A percentile compares a stretch with the other conserved stretches of the same genome.
Conservation (phyloP, 768 basidiomycete genomes). For the Auriculariales sp. region DNA sequence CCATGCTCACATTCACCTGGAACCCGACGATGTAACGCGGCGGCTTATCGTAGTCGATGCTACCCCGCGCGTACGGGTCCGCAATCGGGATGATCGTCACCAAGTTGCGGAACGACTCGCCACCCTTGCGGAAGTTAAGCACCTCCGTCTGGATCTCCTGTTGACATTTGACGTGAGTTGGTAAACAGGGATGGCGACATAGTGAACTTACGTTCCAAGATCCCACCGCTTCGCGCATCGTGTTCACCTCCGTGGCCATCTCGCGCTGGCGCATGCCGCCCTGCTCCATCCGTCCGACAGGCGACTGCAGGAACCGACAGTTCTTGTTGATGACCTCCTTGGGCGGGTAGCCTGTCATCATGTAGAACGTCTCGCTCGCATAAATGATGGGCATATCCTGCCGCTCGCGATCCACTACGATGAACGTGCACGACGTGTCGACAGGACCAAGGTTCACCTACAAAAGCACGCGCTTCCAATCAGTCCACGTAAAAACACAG, state of each 20-base stretch:
- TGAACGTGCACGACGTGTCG: constrained; percentile 84
- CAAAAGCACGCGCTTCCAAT: no score
- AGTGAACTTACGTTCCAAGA: no score
- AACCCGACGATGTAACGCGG: constrained; percentile 95
- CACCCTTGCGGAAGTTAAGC: constrained; percentile 79
- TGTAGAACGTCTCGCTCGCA: constrained; percentile 71
- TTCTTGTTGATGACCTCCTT: constrained; percentile 75
- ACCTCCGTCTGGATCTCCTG: constrained; percentile 32
- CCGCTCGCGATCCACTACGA: constrained; percentile 72
- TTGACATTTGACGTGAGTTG: constrained; percentile 24
- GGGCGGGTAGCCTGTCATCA: constrained; percentile 60
- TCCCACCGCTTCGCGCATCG: no score
- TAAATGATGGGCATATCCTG: constrained; percentile 84
- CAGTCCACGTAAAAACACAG: no score
- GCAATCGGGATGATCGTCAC: constrained; percentile 80
- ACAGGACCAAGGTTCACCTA: constrained; percentile 75
- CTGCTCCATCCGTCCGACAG: constrained; percentile 36
- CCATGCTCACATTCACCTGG: constrained; percentile 51
- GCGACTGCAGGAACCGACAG: constrained; percentile 83
- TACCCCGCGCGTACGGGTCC: constrained; percentile 43
- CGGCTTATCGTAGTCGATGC: no score
- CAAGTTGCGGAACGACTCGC: constrained; percentile 79
- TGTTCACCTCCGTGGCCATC: constrained; percentile 29
- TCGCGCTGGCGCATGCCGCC: constrained; percentile 45
- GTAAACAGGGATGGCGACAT: constrained; percentile 72